These are phyloP conservation scores for Epichloe brachyelytri DNA, from an alignment of 2,329 filamentous ascomycete species.

Conservation along the genomic window DNA sequence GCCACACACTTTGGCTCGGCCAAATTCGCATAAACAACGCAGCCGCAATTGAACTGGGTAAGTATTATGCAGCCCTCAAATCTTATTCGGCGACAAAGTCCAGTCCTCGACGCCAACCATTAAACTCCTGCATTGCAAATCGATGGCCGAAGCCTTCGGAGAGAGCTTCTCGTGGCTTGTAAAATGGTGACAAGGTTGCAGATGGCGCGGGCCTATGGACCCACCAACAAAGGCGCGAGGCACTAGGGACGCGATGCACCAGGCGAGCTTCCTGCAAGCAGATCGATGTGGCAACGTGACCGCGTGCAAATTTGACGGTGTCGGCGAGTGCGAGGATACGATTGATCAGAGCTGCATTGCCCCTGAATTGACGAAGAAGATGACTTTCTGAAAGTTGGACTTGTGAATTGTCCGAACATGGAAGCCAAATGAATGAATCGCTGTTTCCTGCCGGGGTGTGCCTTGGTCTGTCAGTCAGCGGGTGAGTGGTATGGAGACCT, in stretches of 20 bases:
- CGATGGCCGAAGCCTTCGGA: background rate
- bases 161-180: background rate
- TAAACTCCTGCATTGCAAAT: background rate
- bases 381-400: no score
- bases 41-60: no score
- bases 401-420: no score
- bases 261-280: conserved; percentile 1
- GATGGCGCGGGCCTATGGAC: conserved; percentile 6
- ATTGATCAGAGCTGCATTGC: background rate
- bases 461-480: background rate
- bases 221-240: conserved; percentile 9
- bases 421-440: background rate
- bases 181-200: conserved; percentile 7
- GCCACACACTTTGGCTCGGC: background rate
- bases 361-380: background rate
- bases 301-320: background rate
- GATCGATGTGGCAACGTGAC: conserved; percentile 3
- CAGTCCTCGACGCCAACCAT: background rate
- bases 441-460: background rate
- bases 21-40: background rate
- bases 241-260: conserved; percentile 3
- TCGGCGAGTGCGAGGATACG: background rate
- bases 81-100: no score
- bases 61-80: no score
- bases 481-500: background rate